These are phyloP conservation scores for Penicillium sp. DNA, from an alignment of 2,329 filamentous ascomycete species.

Conservation along the genomic window DNA sequence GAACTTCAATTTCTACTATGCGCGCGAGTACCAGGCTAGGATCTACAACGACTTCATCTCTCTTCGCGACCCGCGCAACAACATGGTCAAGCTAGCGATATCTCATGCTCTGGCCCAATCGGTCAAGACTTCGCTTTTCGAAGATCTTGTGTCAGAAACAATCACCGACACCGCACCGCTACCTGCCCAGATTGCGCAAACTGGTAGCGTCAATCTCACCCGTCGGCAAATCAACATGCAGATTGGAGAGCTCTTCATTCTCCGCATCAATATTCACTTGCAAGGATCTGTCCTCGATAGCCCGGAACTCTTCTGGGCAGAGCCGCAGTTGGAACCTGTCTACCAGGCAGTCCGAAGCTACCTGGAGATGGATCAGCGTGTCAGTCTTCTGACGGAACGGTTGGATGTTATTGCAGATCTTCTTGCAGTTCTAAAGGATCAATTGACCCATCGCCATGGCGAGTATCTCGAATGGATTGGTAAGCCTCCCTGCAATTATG, in stretches of 20 bases:
- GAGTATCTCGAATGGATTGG: slow-evolving; percentile 89
- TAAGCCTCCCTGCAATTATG: slow-evolving; percentile 48
- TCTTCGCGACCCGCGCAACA: slow-evolving; percentile 86
- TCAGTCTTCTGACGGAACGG: slow-evolving; percentile 82
- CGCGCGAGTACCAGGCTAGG: slow-evolving; percentile 91
- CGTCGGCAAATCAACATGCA: slow-evolving; percentile 98
- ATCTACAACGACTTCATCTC: slow-evolving; percentile 99
- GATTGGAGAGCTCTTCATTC: slow-evolving; percentile 95
- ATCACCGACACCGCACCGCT: slow-evolving; percentile 93
- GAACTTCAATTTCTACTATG: slow-evolving; percentile 99
- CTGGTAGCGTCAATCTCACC: slow-evolving; percentile 85
- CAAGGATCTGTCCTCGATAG: slow-evolving; percentile 96
- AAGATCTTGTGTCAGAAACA: slow-evolving; percentile 90
- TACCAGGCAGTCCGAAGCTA: slow-evolving; percentile 95
- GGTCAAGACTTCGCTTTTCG: slow-evolving; percentile 96
- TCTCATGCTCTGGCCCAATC: slow-evolving; percentile 93
- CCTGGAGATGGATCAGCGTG: slow-evolving; percentile 95
- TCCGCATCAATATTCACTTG: slow-evolving; percentile 96
- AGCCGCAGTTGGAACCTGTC: slow-evolving; percentile 92
- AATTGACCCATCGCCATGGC: slow-evolving; percentile 88
- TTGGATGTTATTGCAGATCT: slow-evolving; percentile 92
- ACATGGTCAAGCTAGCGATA: slow-evolving; percentile 97
- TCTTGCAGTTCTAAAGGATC: slow-evolving; percentile 89
- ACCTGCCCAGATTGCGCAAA: slow-evolving; percentile 86
- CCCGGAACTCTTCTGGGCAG: slow-evolving; percentile 96